Conservation (phyloP, 2,329 filamentous ascomycete species). For the Herpotrichia juniperi region DNA sequence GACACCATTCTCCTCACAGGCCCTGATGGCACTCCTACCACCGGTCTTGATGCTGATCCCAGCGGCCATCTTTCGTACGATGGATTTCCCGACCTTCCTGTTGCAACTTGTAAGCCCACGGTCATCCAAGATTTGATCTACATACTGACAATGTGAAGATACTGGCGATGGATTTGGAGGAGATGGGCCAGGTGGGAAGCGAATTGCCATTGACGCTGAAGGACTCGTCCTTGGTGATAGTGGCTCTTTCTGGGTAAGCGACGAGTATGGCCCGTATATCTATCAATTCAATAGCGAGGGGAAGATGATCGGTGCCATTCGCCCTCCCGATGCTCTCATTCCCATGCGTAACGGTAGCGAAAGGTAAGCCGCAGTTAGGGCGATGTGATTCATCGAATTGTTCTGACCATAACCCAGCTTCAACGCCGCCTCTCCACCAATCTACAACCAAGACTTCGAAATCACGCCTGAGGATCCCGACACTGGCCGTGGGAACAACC, state of each 20-base stretch:
- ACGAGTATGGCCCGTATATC: conserved; percentile 70
- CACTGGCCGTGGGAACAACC: conserved; percentile 72
- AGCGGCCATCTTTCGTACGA: conserved; percentile 60
- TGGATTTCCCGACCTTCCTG: conserved; percentile 67
- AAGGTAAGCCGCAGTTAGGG: conserved; percentile 19
- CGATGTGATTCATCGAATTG: background rate
- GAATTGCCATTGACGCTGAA: conserved; percentile 69
- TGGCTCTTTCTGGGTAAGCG: conserved; percentile 69
- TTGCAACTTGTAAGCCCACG: conserved; percentile 56
- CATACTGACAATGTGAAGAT: conserved; percentile 35
- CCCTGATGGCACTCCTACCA: conserved; percentile 66
- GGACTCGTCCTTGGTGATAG: conserved; percentile 67
- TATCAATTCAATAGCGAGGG: conserved; percentile 68
- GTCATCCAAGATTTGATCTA: background rate
- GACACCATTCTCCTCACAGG: conserved; percentile 70
- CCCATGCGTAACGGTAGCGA: conserved; percentile 66
- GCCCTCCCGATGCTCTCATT: conserved; percentile 68
- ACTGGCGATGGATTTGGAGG: conserved; percentile 72
- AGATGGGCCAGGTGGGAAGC: conserved; percentile 62
- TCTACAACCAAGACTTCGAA: conserved; percentile 59
- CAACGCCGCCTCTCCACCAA: conserved; percentile 67
- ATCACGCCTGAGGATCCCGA: conserved; percentile 63
- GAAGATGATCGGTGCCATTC: conserved; percentile 66
- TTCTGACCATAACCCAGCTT: conserved; percentile 54
- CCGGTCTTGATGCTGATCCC: conserved; percentile 64